Conservation (phyloP, 257 asterid genomes). For the Voacanga thouarsii region DNA sequence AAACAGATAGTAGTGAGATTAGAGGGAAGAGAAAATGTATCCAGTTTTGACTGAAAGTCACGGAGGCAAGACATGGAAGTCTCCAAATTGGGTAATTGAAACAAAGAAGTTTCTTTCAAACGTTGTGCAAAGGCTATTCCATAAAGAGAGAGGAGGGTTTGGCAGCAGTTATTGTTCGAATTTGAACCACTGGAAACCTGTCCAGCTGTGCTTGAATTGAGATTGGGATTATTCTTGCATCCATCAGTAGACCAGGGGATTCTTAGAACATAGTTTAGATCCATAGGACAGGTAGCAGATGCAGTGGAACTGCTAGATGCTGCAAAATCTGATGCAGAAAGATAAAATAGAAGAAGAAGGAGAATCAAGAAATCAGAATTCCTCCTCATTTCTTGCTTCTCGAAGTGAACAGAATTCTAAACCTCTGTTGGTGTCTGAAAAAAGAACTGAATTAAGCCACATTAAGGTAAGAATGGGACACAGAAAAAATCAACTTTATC, state of each 20-base stretch:
- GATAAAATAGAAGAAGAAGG: conserved; percentile 20
- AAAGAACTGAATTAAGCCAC: not conserved
- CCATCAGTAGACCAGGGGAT: conserved; percentile 67
- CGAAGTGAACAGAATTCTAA: not conserved
- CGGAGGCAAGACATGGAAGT: conserved; percentile 71
- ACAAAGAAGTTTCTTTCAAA: conserved; percentile 52
- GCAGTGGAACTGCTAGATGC: conserved; percentile 15
- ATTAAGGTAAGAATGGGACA: not conserved
- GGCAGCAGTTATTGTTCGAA: conserved; percentile 49
- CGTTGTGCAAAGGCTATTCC: conserved; percentile 59
- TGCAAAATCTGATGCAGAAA: conserved; percentile 16
- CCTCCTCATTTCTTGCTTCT: conserved; percentile 25
- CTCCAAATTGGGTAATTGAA: conserved; percentile 54
- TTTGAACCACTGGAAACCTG: conserved; percentile 22
- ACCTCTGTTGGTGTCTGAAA: not conserved
- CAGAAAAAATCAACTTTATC: not conserved
- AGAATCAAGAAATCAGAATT: conserved; percentile 33
- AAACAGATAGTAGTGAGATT: conserved; percentile 57
- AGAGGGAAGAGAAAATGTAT: conserved; percentile 45
- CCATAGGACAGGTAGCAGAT: conserved; percentile 55
- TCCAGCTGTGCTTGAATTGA: conserved; percentile 18
- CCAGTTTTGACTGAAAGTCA: conserved; percentile 58
- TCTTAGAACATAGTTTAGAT: conserved; percentile 51
- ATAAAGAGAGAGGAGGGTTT: conserved; percentile 63
- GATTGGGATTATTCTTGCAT: conserved; percentile 34